Evolutionary conservation across 2,329 filamentous ascomycete species (phyloP).

Genomic region (Exophiala sp.): DNA sequence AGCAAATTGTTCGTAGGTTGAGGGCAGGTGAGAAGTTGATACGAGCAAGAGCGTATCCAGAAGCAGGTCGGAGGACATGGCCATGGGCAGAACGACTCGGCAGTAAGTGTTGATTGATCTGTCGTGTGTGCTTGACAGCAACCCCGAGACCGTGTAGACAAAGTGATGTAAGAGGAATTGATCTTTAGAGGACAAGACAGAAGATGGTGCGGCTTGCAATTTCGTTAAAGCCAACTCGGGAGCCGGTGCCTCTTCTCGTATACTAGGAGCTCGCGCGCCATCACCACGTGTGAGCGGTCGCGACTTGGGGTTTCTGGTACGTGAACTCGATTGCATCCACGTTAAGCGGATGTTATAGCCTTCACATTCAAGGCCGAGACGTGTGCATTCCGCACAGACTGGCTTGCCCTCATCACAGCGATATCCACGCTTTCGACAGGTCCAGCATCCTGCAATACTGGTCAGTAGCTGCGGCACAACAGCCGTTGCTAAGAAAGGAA

Average conservation of each 20-base stretch:
- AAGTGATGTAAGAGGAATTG: slow-evolving; percentile 8
- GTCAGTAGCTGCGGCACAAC: not conserved
- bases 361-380: slow-evolving; percentile 7
- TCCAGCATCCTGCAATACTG: slow-evolving; percentile 4
- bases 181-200: slow-evolving; percentile 2
- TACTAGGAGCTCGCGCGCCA: not conserved
- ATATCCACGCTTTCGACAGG: slow-evolving; percentile 9
- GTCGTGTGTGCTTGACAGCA: slow-evolving; percentile 10
- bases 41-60: slow-evolving; percentile 7
- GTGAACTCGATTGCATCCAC: slow-evolving; percentile 8
- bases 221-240: not conserved
- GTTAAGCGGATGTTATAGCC: slow-evolving; percentile 11
- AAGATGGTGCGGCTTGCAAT: not conserved
- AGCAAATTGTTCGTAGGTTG: slow-evolving; percentile 1
- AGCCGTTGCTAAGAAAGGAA: not conserved
- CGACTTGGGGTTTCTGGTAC: not conserved
- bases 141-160: slow-evolving; percentile 6
- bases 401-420: slow-evolving; percentile 10
- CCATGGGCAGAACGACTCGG: slow-evolving; percentile 5
- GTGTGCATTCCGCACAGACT: slow-evolving; percentile 3
- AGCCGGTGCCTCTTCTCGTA: not conserved
- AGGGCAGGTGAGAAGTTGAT: slow-evolving; percentile 2
- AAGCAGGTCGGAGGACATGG: slow-evolving; percentile 2
- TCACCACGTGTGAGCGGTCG: not conserved
- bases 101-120: slow-evolving; percentile 9